phyloP scores from a whole-genome alignment of 345 rosid genomes.

The Lepidium sativum region DNA sequence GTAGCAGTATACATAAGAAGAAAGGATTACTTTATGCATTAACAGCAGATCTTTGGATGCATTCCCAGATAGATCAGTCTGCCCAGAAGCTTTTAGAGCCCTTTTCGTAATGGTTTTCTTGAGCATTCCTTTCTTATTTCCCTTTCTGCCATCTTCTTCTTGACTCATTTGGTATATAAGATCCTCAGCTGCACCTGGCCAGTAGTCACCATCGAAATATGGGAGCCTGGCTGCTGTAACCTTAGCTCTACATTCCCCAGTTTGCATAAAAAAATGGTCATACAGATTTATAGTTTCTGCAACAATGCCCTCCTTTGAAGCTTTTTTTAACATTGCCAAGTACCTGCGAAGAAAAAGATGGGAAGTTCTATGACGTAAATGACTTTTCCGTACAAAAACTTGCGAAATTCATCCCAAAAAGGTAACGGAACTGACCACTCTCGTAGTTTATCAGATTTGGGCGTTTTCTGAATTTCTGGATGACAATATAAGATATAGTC shows the following conservation, averaged over 20 bases:
- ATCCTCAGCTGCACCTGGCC: slow-evolving; percentile 99
- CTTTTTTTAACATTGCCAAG: slow-evolving; percentile 81
- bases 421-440: slow-evolving; percentile 69
- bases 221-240: slow-evolving; percentile 98
- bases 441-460: slow-evolving; percentile 95
- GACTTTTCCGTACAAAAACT: not conserved
- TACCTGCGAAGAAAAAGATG: slow-evolving; percentile 51
- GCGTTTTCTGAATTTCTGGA: slow-evolving; percentile 99
- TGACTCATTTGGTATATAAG: slow-evolving; percentile 85
- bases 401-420: not conserved
- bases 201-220: slow-evolving; percentile 99
- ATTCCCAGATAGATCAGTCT: slow-evolving; percentile 85
- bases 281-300: slow-evolving; percentile 80
- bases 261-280: slow-evolving; percentile 82
- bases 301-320: slow-evolving; percentile 76
- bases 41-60: slow-evolving; percentile 93
- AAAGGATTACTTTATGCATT: slow-evolving; percentile 79
- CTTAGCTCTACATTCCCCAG: slow-evolving; percentile 85
- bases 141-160: slow-evolving; percentile 95
- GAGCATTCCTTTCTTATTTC: slow-evolving; percentile 77
- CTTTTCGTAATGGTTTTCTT: slow-evolving; percentile 93
- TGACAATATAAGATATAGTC: slow-evolving; percentile 96
- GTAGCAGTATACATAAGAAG: not conserved
- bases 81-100: slow-evolving; percentile 97
- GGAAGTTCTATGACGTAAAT: slow-evolving; percentile 12